These are phyloP conservation scores for Prosopis cineraria DNA, from an alignment of 306 rosid genomes.

Conservation along the genomic window DNA sequence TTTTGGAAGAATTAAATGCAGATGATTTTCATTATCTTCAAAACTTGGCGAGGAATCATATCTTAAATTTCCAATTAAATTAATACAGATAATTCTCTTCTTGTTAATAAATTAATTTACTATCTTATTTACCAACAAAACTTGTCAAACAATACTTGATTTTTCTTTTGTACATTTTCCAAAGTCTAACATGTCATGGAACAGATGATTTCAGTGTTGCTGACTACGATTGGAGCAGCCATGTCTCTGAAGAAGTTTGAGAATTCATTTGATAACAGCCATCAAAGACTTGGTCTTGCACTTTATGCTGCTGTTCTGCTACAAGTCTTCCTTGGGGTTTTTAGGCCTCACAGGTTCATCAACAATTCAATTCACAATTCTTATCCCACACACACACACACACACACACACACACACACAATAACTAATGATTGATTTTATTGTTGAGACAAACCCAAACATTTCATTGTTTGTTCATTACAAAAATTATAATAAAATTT, in stretches of 20 bases:
- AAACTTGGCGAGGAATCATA: background rate
- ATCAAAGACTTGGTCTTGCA: conserved; percentile 89
- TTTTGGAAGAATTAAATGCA: background rate
- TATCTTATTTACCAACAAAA: background rate
- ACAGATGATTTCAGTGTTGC: conserved; percentile 69
- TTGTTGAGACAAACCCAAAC: background rate
- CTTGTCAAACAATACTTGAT: background rate
- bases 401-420: too few species aligned
- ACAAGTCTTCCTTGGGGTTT: conserved; percentile 74
- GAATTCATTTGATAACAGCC: conserved; percentile 86
- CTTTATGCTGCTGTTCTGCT: conserved; percentile 73
- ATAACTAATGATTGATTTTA: background rate
- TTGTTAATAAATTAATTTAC: background rate
- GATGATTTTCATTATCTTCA: background rate
- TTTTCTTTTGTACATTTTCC: background rate
- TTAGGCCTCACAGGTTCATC: conserved; percentile 87
- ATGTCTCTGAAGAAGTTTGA: conserved; percentile 80
- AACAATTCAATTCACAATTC: background rate
- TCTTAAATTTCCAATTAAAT: background rate
- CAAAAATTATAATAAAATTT: too few species aligned
- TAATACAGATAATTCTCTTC: background rate
- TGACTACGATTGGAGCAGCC: conserved; percentile 81
- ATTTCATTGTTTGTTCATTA: too few species aligned
- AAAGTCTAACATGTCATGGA: conserved; percentile 30
- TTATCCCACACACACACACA: background rate